Percentiles rank a stretch among this genome's conserved stretches.
These are phyloP conservation scores for Candida gorgasii DNA, from an alignment of 805 yeast genomes.

Conservation along the genomic window DNA sequence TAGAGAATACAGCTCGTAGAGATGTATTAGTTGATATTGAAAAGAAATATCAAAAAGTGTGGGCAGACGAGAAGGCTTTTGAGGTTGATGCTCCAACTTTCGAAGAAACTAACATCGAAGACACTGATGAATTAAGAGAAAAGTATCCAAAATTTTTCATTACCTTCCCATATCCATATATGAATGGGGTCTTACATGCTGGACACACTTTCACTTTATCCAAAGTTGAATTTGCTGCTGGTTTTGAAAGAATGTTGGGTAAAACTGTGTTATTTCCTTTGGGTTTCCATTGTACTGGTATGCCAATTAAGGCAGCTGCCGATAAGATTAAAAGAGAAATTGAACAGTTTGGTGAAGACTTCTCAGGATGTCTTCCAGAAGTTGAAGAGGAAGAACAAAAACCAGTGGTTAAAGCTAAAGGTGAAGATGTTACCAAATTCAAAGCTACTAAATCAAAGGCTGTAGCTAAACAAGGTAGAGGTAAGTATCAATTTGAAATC, in stretches of 20 bases:
- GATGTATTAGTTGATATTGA: conserved; percentile 90
- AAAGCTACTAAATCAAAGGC: conserved; percentile 92
- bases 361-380: conserved; percentile 63
- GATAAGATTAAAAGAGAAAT: conserved; percentile 92
- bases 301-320: conserved; percentile 96
- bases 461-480: conserved; percentile 89
- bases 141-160: conserved; percentile 85
- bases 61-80: conserved; percentile 86
- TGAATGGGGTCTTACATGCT: conserved; percentile 98
- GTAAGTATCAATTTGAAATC: conserved; percentile 93
- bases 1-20: conserved; percentile 83
- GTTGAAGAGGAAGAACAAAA: conserved; percentile 61
- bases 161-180: conserved; percentile 97
- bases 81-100: conserved; percentile 85
- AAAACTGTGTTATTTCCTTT: conserved; percentile 90
- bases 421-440: conserved; percentile 86
- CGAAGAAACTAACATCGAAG: conserved; percentile 52
- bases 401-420: conserved; percentile 30
- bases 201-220: conserved; percentile 96
- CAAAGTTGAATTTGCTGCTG: conserved; percentile 88
- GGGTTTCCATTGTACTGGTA: conserved; percentile 99
- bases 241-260: conserved; percentile 94
- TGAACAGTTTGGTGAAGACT: conserved; percentile 85
- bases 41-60: conserved; percentile 78
- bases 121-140: conserved; percentile 68